These are phyloP conservation scores for Hygrophorus pudorinus DNA, from an alignment of 768 basidiomycete genomes.

Conservation along the genomic window DNA sequence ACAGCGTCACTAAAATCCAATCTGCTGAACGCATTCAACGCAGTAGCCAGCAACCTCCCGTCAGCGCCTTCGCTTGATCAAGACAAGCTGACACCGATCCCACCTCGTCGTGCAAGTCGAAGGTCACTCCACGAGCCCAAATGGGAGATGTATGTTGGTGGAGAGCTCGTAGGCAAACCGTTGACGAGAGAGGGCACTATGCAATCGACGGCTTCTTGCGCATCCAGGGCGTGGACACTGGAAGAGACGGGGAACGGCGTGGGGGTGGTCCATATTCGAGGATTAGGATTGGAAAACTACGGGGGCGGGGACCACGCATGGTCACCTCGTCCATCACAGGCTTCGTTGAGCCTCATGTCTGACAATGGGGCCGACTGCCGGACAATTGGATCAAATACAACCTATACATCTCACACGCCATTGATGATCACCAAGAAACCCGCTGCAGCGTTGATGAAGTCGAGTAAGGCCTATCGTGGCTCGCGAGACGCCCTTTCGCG, in stretches of 20 bases:
- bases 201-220: neutral
- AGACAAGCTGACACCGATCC: slow-evolving; percentile 17
- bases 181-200: slow-evolving; percentile 11
- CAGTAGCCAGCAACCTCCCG: slow-evolving; percentile 35
- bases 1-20: slow-evolving; percentile 31
- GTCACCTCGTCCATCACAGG: neutral
- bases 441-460: slow-evolving; percentile 9
- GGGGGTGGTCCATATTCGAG: slow-evolving; percentile 28
- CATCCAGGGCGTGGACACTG: slow-evolving; percentile 26
- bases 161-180: slow-evolving; percentile 3
- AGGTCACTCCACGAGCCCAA: slow-evolving; percentile 10
- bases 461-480: slow-evolving; percentile 1
- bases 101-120: slow-evolving; percentile 13
- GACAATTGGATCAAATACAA: slow-evolving; percentile 7
- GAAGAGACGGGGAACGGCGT: slow-evolving; percentile 30
- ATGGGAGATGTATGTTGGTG: slow-evolving; percentile 5
- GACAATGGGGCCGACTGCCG: slow-evolving; percentile 6
- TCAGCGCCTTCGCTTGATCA: slow-evolving; percentile 8
- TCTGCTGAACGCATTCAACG: slow-evolving; percentile 38
- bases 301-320: slow-evolving; percentile 7
- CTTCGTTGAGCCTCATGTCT: neutral
- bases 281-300: slow-evolving; percentile 13
- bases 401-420: slow-evolving; percentile 11
- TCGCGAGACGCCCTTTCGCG: slow-evolving; percentile 10
- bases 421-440: slow-evolving; percentile 8